Conservation (phyloP, 129 eudicot genomes). For the Tagetes patula region DNA sequence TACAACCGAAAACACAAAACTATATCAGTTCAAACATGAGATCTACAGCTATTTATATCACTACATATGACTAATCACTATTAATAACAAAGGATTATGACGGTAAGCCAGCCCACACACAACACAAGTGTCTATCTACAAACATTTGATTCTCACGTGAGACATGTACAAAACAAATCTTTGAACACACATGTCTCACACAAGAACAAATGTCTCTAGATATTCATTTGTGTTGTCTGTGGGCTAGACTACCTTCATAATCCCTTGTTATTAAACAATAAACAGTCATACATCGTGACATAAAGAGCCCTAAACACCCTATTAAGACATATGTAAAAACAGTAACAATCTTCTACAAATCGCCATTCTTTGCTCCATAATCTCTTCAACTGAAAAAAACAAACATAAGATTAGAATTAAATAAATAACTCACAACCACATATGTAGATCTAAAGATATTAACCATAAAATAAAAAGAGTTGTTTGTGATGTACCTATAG, state of each 20-base stretch:
- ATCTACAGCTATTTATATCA: conserved; percentile 33
- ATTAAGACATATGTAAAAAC: background rate
- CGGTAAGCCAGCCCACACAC: conserved; percentile 25
- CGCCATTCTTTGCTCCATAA: too few species aligned
- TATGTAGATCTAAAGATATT: background rate
- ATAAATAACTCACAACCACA: background rate
- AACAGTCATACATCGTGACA: conserved; percentile 41
- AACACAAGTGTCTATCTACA: conserved; percentile 23
- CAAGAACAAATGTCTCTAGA: conserved; percentile 25
- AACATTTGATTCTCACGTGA: conserved; percentile 19
- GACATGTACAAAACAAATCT: conserved; percentile 11
- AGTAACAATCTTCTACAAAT: too few species aligned
- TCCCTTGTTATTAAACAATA: conserved; percentile 7
- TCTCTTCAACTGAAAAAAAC: background rate
- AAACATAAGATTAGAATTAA: background rate
- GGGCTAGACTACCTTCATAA: conserved; percentile 45
- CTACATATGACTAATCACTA: conserved; percentile 20
- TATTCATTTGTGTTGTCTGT: conserved; percentile 8
- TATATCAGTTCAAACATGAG: conserved; percentile 7
- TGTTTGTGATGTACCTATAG: conserved; percentile 4
- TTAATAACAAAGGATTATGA: conserved; percentile 35
- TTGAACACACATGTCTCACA: conserved; percentile 31
- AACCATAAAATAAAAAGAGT: background rate
- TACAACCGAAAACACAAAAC: background rate
- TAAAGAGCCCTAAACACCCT: conserved; percentile 31